Conservation (phyloP, 768 basidiomycete genomes). For the Lentinula raphanica region DNA sequence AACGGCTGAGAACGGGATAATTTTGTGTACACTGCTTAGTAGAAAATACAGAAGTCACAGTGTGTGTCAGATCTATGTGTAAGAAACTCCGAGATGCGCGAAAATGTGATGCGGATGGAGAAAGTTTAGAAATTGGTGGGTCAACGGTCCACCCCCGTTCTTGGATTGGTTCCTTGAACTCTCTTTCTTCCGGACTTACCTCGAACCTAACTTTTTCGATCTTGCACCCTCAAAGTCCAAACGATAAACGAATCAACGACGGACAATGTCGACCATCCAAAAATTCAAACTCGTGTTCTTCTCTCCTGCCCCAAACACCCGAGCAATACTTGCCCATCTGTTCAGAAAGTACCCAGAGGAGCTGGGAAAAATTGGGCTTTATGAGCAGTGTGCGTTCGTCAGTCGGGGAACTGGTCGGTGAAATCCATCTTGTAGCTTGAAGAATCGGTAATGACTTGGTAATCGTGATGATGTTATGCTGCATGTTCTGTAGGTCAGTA, state of each 20-base stretch:
- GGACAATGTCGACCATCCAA: constrained; percentile 10
- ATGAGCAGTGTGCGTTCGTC: constrained; percentile 51
- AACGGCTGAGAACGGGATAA: background rate
- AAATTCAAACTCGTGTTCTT: constrained; percentile 54
- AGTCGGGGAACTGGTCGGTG: constrained; percentile 46
- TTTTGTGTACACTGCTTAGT: no score
- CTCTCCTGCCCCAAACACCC: constrained; percentile 36
- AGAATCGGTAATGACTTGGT: no score
- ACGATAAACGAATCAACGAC: no score
- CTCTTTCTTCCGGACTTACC: background rate
- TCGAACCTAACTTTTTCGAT: no score
- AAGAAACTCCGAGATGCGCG: background rate
- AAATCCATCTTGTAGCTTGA: background rate
- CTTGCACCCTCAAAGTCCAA: no score
- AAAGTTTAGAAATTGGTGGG: background rate
- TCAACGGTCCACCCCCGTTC: no score
- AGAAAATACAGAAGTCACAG: no score
- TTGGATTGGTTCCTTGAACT: background rate
- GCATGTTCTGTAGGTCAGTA: constrained; percentile 37
- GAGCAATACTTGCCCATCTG: constrained; percentile 35
- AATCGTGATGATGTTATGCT: no score
- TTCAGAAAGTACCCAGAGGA: constrained; percentile 40
- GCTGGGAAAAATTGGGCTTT: constrained; percentile 48
- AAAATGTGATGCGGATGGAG: background rate
- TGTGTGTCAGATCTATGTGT: background rate